Evolutionary conservation across 2,329 filamentous ascomycete species (phyloP), one percentile per base, ranked within the genome.

Genomic region (Fusarium proliferatum): DNA sequence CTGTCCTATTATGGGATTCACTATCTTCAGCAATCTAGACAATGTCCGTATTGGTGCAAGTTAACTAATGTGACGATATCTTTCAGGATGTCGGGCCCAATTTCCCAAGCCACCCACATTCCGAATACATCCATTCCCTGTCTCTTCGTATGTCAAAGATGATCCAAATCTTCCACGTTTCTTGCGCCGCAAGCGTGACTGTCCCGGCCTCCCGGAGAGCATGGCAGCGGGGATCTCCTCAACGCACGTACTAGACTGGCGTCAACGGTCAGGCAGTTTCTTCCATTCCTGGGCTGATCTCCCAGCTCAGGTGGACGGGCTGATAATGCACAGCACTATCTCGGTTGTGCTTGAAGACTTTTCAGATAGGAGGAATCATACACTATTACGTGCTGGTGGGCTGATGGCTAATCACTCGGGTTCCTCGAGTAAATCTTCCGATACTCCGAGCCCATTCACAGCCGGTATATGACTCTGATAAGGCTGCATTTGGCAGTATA

Each of bases 381-480:
- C 55, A 70, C 7, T 30, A 64, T 59, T 49, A 53, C 43, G 42
- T 41, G 11, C 49, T 38, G 30, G 53, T 66, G 67, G 56, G 39
- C 43, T 67, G 55, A 55, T 55, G 30, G 30, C n/a, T 39, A 23
- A 21, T 63, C 55, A 41, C 23, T 53, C 34, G 57, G 33, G 4
- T 23, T 33, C 36, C 30, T 33, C 36, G 15, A 36, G 36, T 34
- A 52, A 46, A 45, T 17, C 23, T 33, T 33, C 49, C 36, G n/a
- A 43, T 34, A 17, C 19, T 28, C 63, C 53, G 64, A 42, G 26
- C 30, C 41, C 38, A 26, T 34, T 46, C 41, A 36, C 39, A 42
- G 30, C 30, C 23, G 21, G 12, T 71, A 71, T 71, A 71, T 71
- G 45, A 66, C 28, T 23, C n/a, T 71, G 49, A 39, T 38, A 49